These are phyloP conservation scores for Geosiphon pyriformis DNA, from an alignment of 192 early-diverging fungal genomes.

Conservation along the genomic window DNA sequence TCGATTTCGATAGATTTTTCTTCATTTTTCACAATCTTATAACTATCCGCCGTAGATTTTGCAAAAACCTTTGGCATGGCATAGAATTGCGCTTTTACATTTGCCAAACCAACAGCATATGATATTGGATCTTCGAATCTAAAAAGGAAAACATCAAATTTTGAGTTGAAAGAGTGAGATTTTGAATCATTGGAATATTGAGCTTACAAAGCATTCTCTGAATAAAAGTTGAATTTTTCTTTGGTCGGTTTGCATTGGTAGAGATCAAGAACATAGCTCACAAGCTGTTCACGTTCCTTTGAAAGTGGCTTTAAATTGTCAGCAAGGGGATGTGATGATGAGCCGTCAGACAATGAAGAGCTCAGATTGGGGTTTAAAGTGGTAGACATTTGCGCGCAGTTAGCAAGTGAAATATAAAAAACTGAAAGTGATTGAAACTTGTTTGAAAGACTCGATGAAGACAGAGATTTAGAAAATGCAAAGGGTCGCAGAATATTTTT, in stretches of 20 bases:
- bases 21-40: background rate
- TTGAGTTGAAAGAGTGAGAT: background rate
- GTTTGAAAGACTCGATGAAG: no score
- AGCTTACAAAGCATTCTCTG: background rate
- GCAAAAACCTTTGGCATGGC: background rate
- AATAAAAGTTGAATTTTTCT: background rate
- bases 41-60: background rate
- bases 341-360: no score
- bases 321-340: background rate
- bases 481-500: no score
- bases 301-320: background rate
- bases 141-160: background rate
- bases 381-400: no score
- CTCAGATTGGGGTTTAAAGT: no score
- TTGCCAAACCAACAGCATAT: background rate
- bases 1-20: background rate
- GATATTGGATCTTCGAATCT: constrained; percentile 11
- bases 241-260: background rate
- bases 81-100: constrained; percentile 11
- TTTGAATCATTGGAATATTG: background rate
- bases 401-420: no score
- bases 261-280: background rate
- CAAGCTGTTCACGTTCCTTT: background rate
- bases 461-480: no score
- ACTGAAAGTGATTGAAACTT: no score